Conservation (phyloP, 1,284 basidiomycete species). For the Wallemia hederae region DNA sequence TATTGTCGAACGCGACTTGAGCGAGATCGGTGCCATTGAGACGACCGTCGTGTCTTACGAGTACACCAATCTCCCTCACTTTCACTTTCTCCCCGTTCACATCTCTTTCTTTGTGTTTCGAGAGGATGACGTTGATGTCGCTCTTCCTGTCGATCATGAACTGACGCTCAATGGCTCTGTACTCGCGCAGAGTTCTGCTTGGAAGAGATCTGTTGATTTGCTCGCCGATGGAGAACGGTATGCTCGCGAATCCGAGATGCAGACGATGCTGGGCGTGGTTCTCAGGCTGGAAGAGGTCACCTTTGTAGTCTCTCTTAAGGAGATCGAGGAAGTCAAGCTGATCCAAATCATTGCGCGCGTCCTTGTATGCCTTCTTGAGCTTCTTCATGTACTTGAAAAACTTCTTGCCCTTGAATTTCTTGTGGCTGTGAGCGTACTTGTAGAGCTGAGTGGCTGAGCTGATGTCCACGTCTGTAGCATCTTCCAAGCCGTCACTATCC, state of each 20-base stretch:
- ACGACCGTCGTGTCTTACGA: background rate
- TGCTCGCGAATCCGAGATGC: background rate
- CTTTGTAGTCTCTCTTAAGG: background rate
- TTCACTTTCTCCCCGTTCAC: background rate
- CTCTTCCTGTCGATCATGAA: background rate
- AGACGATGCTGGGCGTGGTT: background rate
- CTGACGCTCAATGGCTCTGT: background rate
- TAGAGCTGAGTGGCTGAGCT: background rate
- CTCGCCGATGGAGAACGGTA: background rate
- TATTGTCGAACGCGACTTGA: background rate
- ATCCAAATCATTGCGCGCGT: background rate
- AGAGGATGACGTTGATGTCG: background rate
- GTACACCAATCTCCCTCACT: background rate
- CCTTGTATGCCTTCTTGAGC: background rate
- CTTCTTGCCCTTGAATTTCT: background rate
- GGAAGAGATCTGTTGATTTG: background rate
- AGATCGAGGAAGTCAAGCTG: background rate
- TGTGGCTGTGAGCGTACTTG: background rate
- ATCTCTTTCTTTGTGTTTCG: background rate
- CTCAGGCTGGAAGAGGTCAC: background rate
- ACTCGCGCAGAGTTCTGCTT: background rate
- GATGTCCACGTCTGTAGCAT: background rate
- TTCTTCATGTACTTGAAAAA: background rate
- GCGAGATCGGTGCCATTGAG: background rate
- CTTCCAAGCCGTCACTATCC: background rate